Evolutionary conservation across 73 alveolate genomes (phyloP).

Genomic region (Diophrys appendiculata): DNA sequence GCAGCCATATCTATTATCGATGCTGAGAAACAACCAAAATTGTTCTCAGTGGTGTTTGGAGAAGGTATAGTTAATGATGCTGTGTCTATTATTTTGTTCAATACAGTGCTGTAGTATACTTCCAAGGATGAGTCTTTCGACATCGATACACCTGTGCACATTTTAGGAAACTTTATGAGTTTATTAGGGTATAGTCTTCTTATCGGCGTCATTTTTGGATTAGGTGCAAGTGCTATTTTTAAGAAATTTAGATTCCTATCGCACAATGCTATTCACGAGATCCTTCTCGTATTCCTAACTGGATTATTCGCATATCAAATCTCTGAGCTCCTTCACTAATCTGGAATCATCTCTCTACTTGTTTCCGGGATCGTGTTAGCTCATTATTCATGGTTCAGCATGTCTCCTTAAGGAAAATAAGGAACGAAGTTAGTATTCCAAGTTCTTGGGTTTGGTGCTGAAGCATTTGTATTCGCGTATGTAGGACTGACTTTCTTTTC

Average conservation of each 20-base stretch:
- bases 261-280: constrained; percentile 74
- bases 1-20: constrained; percentile 90
- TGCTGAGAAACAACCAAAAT: constrained; percentile 85
- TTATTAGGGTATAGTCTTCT: constrained; percentile 59
- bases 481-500: constrained; percentile 83
- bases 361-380: constrained; percentile 80
- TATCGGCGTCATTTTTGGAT: constrained; percentile 58
- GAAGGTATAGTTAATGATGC: constrained; percentile 96
- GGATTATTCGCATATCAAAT: constrained; percentile 77
- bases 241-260: constrained; percentile 72
- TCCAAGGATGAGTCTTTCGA: constrained; percentile 55
- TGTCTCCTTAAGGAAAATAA: constrained; percentile 79
- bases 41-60: constrained; percentile 91
- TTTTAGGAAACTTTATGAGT: constrained; percentile 56
- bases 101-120: constrained; percentile 69
- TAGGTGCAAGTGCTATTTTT: constrained; percentile 61
- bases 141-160: constrained; percentile 40
- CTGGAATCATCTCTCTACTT: constrained; percentile 78
- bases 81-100: constrained; percentile 89
- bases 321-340: constrained; percentile 68
- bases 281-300: constrained; percentile 68
- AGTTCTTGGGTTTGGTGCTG: constrained; percentile 80
- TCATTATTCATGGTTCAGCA: constrained; percentile 85
- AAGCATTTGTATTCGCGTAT: constrained; percentile 87
- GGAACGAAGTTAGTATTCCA: constrained; percentile 65